These are phyloP conservation scores for Epithemia pelagica DNA, from an alignment of 108 stramenopile genomes.

Conservation along the genomic window DNA sequence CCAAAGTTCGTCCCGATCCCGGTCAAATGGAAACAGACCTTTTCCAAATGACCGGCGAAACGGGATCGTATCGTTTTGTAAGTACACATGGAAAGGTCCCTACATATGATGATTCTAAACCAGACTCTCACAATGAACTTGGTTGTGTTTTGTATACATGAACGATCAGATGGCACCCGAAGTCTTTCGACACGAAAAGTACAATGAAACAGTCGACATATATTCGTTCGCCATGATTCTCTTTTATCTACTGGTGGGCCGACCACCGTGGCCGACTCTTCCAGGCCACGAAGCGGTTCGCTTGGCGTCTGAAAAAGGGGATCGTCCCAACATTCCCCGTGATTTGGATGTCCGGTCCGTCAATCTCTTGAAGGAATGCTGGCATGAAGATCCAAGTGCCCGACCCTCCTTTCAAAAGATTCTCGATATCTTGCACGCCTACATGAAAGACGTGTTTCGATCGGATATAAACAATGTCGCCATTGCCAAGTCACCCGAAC, in stretches of 20 bases:
- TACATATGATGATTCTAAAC: neutral
- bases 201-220: slow-evolving; percentile 87
- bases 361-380: slow-evolving; percentile 62
- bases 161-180: slow-evolving; percentile 95
- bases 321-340: slow-evolving; percentile 69
- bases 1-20: slow-evolving; percentile 77
- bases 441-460: slow-evolving; percentile 13
- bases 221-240: slow-evolving; percentile 89
- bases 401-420: slow-evolving; percentile 73
- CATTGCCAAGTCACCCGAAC: neutral
- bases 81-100: too few relatives aligned
- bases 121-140: neutral
- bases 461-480: neutral
- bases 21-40: slow-evolving; percentile 44
- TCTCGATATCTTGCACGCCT: slow-evolving; percentile 39
- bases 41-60: slow-evolving; percentile 84
- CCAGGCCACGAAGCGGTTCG: slow-evolving; percentile 65
- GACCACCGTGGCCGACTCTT: slow-evolving; percentile 66
- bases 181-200: slow-evolving; percentile 73
- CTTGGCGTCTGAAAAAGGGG: slow-evolving; percentile 70
- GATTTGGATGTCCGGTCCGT: slow-evolving; percentile 55
- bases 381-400: slow-evolving; percentile 69
- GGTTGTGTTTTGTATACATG: slow-evolving; percentile 6
- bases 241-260: slow-evolving; percentile 67
- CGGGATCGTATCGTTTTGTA: slow-evolving; percentile 80